Evolutionary conservation across 1,284 basidiomycete species (phyloP), one percentile per base, ranked within the genome.

Genomic region (Rhodofomes roseus): DNA sequence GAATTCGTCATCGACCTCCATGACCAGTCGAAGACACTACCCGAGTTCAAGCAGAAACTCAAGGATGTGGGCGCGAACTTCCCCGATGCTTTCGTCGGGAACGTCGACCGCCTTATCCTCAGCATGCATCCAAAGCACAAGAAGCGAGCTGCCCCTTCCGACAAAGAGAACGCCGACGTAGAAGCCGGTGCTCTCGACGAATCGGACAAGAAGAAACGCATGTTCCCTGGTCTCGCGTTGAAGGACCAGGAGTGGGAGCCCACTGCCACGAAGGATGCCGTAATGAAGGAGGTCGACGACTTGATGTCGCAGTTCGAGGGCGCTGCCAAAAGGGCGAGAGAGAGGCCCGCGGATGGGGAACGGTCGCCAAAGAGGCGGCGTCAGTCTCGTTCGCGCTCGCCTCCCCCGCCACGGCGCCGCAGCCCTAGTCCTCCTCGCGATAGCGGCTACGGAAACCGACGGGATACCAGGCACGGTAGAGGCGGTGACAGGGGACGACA

Each of bases 111-210:
- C 31, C 84, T 98, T 61, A 94, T 99, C 67, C 84, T 96, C 56
- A 92, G 86, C 61, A 85, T 98, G 81, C 97, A 99, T 70, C 97
- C 96, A 0, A 98, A 96, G 69, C 91, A 98, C 80, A 97, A 95
- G 80, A 86, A 81, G 69, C 66, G 74, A 1, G 31, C 63, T 59
- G 4, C 77, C 31, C 79, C 79, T 56, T 34, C 31, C 31, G 80
- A 73, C 29, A 71, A 79, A 74, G 63, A 74, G 70, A 72, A 76
- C 11, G 31, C 73, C 54, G 52, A 61, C 18, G 70, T 66, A 44
- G 67, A 65, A 4, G 73, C 75, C 20, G 69, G 61, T 14, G 76
- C 75, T 27, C 54, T 84, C 55, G 74, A 76, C 16, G 91, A 94
- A 67, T 74, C 82, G 67, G 89, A 96, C 66, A 85, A 90, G 31